Evolutionary conservation across 768 basidiomycete species (phyloP).

Genomic region (Tylopilus rubrobrunneus): DNA sequence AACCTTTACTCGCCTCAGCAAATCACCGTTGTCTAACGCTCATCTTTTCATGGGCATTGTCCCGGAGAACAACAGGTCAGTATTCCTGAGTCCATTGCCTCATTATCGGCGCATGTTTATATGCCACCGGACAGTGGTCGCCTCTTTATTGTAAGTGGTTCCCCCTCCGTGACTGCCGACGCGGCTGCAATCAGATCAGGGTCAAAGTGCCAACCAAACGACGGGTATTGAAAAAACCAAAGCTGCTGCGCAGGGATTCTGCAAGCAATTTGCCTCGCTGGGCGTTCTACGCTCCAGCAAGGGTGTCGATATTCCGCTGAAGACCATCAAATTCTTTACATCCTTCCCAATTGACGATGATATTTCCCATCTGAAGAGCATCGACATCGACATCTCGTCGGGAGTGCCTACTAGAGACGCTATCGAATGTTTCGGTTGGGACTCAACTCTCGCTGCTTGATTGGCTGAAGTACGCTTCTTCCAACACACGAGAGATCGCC

Average conservation of each 20-base stretch:
- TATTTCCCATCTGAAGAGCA: conserved; percentile 68
- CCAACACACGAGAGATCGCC: conserved; percentile 24
- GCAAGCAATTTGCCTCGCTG: conserved; percentile 46
- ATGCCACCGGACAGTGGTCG: conserved; percentile 4
- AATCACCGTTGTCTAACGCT: neutral
- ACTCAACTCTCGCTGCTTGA: conserved; percentile 62
- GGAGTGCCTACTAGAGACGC: conserved; percentile 40
- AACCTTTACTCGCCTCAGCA: neutral
- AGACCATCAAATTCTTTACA: conserved; percentile 51
- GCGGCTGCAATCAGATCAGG: conserved; percentile 38
- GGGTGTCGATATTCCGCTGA: conserved; percentile 36
- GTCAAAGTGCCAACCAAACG: conserved; percentile 87
- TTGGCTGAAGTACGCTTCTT: conserved; percentile 66
- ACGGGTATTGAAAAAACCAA: conserved; percentile 51
- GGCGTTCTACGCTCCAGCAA: neutral
- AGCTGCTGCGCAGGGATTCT: conserved; percentile 2
- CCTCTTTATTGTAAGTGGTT: conserved; percentile 11
- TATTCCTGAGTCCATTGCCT: neutral
- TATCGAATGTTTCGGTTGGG: conserved; percentile 65
- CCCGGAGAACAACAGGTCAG: conserved; percentile 5
- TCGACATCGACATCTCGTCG: conserved; percentile 64
- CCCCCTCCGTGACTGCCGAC: neutral
- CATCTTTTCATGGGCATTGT: conserved; percentile 6
- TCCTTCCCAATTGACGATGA: conserved; percentile 64
- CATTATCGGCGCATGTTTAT: neutral